phyloP scores from a whole-genome alignment of 176 grass and related monocot genomes.

The Musa troglodytarum region DNA sequence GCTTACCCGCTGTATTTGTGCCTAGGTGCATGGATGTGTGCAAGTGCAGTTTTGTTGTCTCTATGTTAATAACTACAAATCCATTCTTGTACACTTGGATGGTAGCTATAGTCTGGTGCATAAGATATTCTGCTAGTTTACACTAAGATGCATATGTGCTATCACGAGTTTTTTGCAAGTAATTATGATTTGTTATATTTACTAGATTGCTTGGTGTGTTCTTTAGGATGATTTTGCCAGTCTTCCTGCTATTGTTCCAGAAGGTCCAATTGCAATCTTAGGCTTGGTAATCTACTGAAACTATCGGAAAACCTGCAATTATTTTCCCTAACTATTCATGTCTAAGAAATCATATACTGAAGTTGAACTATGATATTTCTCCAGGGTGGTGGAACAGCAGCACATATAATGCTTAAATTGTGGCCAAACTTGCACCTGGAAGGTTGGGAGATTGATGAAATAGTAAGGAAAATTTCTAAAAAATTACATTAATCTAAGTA shows the following conservation, averaged over 20 bases:
- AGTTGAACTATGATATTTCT: conserved; percentile 15
- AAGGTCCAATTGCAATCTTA: conserved; percentile 77
- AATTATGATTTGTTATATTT: not conserved
- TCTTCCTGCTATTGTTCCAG: conserved; percentile 65
- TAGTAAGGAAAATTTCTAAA: conserved; percentile 22
- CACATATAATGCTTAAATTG: conserved; percentile 63
- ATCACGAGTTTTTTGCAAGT: not conserved
- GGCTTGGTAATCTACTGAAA: conserved; percentile 71
- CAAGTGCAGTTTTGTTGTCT: too few species aligned
- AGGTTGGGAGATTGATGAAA: conserved; percentile 94
- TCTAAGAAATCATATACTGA: not conserved
- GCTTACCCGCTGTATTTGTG: too few species aligned
- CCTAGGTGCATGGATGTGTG: too few species aligned
- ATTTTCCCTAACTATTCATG: not conserved
- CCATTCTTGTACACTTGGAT: too few species aligned
- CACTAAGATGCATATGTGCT: not conserved
- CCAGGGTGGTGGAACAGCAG: conserved; percentile 71
- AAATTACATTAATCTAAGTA: not conserved
- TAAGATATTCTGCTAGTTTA: too few species aligned
- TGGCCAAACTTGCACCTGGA: conserved; percentile 68
- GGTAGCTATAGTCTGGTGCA: too few species aligned
- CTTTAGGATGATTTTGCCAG: conserved; percentile 79
- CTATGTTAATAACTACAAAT: too few species aligned
- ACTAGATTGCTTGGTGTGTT: conserved; percentile 14
- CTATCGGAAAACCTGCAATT: not conserved